Percentiles rank a stretch among this genome's conserved stretches.
phyloP scores from a whole-genome alignment of 176 grass and related monocot species.

The sorghum (Sorghum bicolor) region DNA sequence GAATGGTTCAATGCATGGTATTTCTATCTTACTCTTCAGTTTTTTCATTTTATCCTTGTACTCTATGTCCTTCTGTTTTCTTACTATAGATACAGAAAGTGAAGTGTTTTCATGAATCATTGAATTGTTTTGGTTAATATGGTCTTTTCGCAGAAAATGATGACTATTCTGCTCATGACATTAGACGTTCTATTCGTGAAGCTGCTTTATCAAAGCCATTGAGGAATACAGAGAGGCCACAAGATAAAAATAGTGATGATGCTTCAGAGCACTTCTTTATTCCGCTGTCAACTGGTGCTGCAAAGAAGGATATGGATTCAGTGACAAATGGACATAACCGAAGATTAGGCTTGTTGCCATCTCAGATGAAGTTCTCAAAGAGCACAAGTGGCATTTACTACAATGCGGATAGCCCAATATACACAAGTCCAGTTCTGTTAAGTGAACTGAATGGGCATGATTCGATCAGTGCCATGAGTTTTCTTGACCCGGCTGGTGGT shows the following conservation, averaged over 20 bases:
- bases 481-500: constrained; percentile 35
- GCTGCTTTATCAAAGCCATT: constrained; percentile 74
- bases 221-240: constrained; percentile 46
- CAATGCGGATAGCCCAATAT: constrained; percentile 15
- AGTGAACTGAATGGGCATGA: constrained; percentile 43
- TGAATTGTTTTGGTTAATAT: constrained; percentile 18
- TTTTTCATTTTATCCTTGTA: background rate
- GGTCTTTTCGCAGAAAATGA: constrained; percentile 59
- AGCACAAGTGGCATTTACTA: constrained; percentile 33
- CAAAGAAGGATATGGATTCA: constrained; percentile 56
- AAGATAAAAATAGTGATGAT: constrained; percentile 60
- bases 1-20: constrained; percentile 36
- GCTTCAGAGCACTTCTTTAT: constrained; percentile 88
- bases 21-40: constrained; percentile 9
- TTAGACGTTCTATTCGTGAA: constrained; percentile 91
- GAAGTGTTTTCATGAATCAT: constrained; percentile 14
- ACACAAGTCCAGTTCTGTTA: constrained; percentile 39
- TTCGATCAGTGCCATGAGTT: background rate
- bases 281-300: constrained; percentile 47
- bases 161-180: constrained; percentile 51
- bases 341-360: constrained; percentile 36
- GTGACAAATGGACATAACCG: constrained; percentile 55
- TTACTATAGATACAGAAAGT: background rate
- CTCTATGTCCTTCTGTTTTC: constrained; percentile 14
- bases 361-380: constrained; percentile 42